These are phyloP conservation scores for Biscogniauxia marginata DNA, from an alignment of 2,329 filamentous ascomycete species.

Conservation along the genomic window DNA sequence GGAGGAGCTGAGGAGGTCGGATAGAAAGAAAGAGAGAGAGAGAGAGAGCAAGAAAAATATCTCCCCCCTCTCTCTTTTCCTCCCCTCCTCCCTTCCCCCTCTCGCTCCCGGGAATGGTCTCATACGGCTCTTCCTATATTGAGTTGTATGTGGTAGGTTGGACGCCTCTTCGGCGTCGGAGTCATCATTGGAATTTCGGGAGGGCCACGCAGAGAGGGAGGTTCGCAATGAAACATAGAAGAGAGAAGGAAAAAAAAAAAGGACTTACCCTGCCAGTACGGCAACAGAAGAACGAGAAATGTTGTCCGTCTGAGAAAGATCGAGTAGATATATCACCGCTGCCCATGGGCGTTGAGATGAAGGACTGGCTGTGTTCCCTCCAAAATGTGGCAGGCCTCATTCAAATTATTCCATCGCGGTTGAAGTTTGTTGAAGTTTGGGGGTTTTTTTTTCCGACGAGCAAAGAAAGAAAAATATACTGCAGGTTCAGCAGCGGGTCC, in stretches of 20 bases:
- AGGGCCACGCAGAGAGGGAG: not conserved
- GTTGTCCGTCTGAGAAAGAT: not conserved
- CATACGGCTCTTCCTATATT: slow-evolving; percentile 37
- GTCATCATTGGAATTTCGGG: slow-evolving; percentile 29
- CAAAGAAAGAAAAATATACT: no score
- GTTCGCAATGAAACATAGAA: not conserved
- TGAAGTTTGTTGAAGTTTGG: not conserved
- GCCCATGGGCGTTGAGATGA: not conserved
- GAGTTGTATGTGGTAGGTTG: slow-evolving; percentile 28
- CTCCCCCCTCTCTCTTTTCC: not conserved
- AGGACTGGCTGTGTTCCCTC: not conserved
- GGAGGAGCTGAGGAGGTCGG: not conserved
- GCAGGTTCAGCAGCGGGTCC: not conserved
- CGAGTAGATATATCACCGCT: not conserved
- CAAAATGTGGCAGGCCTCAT: not conserved
- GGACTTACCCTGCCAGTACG: not conserved
- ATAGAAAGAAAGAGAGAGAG: not conserved
- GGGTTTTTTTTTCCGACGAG: not conserved
- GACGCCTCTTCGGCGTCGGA: slow-evolving; percentile 35
- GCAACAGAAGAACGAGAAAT: not conserved
- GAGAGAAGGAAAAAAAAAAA: not conserved
- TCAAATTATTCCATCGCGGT: not conserved
- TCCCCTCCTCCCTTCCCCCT: not conserved
- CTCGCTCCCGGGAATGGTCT: slow-evolving; percentile 29
- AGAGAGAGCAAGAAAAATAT: not conserved